phyloP scores from a whole-genome alignment of 1,139 yeast genomes.

The Magnusiomyces clavatus region DNA sequence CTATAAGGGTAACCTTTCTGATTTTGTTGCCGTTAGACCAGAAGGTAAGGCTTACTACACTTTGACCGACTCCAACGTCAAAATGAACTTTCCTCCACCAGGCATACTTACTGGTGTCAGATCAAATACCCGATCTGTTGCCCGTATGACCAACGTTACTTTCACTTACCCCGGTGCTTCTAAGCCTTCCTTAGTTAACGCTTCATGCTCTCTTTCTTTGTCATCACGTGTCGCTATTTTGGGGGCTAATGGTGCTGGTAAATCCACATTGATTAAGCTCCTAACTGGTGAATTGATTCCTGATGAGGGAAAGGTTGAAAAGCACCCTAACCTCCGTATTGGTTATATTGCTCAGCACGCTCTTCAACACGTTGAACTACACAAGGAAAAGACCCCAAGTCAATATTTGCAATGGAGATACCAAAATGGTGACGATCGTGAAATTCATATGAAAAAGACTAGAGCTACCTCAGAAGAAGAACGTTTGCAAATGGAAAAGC shows the following conservation, averaged over 20 bases:
- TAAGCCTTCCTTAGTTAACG: slow-evolving; percentile 72
- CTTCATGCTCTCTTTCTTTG: slow-evolving; percentile 80
- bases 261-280: slow-evolving; percentile 86
- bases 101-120: slow-evolving; percentile 95
- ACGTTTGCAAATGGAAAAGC: slow-evolving; percentile 66
- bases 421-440: slow-evolving; percentile 96
- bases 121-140: slow-evolving; percentile 91
- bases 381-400: slow-evolving; percentile 94
- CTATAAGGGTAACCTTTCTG: slow-evolving; percentile 93
- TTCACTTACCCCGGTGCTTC: slow-evolving; percentile 85
- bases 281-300: slow-evolving; percentile 90
- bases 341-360: slow-evolving; percentile 99
- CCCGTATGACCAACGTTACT: slow-evolving; percentile 78
- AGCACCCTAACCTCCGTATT: slow-evolving; percentile 95
- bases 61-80: slow-evolving; percentile 84
- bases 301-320: slow-evolving; percentile 81
- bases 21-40: slow-evolving; percentile 84
- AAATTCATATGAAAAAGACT: slow-evolving; percentile 85
- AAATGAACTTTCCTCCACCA: slow-evolving; percentile 98
- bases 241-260: slow-evolving; percentile 99
- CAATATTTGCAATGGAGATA: slow-evolving; percentile 98
- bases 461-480: slow-evolving; percentile 84
- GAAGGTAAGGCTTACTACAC: slow-evolving; percentile 96
- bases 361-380: slow-evolving; percentile 92
- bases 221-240: slow-evolving; percentile 94